phyloP scores from a whole-genome alignment of 805 yeast genomes.

The Nakazawaea ishiwadae region DNA sequence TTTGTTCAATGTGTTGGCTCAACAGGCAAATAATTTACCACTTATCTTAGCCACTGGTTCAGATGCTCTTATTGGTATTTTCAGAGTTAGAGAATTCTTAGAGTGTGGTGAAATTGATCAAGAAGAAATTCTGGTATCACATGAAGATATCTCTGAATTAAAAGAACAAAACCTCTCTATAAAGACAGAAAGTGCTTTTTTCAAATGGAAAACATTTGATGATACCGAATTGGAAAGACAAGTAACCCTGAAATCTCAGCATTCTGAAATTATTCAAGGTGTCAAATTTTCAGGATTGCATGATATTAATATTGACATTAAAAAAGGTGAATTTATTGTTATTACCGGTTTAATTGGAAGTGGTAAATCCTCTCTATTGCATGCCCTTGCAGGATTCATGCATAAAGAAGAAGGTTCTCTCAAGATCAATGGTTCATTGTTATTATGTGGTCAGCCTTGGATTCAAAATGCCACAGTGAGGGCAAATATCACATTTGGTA shows the following conservation, averaged over 20 bases:
- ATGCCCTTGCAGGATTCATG: conserved; percentile 35
- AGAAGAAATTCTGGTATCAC: not conserved
- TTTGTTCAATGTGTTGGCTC: conserved; percentile 37
- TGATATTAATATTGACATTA: conserved; percentile 22
- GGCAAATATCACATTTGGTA: conserved; percentile 65
- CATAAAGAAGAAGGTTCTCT: conserved; percentile 26
- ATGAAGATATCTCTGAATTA: conserved; percentile 1
- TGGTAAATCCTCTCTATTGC: conserved; percentile 32
- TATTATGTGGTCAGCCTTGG: conserved; percentile 51
- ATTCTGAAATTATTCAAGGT: not conserved
- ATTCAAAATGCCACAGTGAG: conserved; percentile 65
- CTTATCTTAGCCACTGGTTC: conserved; percentile 40
- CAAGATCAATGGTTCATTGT: conserved; percentile 18
- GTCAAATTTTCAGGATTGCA: conserved; percentile 25
- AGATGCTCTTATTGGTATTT: conserved; percentile 38
- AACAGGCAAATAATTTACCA: conserved; percentile 38
- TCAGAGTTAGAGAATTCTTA: conserved; percentile 22
- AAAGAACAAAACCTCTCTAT: conserved; percentile 32
- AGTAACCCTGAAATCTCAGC: conserved; percentile 16
- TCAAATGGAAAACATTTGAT: conserved; percentile 55
- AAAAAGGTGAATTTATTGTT: conserved; percentile 31
- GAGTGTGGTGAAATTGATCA: conserved; percentile 5
- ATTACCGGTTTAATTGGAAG: conserved; percentile 33
- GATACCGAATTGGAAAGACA: conserved; percentile 16
- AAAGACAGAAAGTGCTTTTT: conserved; percentile 42